Base-by-base conservation (phyloP, 192 early-diverging fungal species). In the Coemansia sp. region DNA sequence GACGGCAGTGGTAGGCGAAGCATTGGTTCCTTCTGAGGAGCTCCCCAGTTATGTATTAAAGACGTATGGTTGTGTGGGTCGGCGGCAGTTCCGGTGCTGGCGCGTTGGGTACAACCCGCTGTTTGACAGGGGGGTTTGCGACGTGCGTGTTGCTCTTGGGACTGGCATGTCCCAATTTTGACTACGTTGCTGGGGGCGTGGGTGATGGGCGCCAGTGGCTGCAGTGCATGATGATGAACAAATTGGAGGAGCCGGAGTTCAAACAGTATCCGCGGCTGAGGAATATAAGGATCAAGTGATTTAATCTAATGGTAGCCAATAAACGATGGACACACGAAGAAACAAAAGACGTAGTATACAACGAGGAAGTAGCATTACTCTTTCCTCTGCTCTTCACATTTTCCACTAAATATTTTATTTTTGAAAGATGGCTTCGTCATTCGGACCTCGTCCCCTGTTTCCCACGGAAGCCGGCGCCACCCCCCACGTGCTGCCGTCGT, bases 381-480 rank as follows among this genome's bases (percentile, higher is more conserved):
- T 21, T 48, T 5, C 8, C 21, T 48, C 46, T 9, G 2, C n/a
- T 35, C 50, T 51, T 29, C 1, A 1, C 24, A 27, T 11, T 51
- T 9, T 24, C 6, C 6, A 27, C 17, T 33, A 4, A 31, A 29
- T 57, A 57, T 34, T 17, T 33, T 17, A 6, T 35, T 35, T 33
- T 6, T 57, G 10, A 14, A n/a, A 31, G 35, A 66, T 59, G 57
- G 29, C 45, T 17, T 63, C 51, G 27, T 35, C 68, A 45, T 81
- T 82, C 48, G 80, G 75, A 8, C 80, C 80, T 3, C 71, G 80
- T 10, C 74, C 75, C 29, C 67, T 82, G 29, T 82, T 82, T 34
- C 80, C 80, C 14, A 74, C 75, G 4, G 64, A 66, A 9, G 16
- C 45, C 16, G 62, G 44, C 36, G 69, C 66, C 36, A n/a, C 64